Evolutionary conservation across 2,329 filamentous ascomycete genomes (phyloP).

Genomic region (Scytalidium lignicola): DNA sequence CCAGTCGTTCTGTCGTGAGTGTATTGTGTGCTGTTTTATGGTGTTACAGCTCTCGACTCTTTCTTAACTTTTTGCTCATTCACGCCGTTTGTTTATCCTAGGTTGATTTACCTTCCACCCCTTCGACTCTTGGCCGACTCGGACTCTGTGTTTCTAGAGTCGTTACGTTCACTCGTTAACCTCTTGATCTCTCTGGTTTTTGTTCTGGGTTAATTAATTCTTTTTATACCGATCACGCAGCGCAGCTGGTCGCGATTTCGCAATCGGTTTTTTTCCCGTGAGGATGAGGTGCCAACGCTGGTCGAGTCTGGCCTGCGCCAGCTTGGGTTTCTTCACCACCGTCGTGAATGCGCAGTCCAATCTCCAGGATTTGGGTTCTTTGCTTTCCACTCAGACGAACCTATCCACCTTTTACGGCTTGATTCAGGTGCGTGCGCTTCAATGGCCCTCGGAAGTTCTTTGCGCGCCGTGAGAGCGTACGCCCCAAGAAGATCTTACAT

Average conservation of each 20-base stretch:
- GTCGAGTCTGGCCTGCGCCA: constrained; percentile 11
- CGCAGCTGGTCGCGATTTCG: too few relatives aligned
- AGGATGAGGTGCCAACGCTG: constrained; percentile 13
- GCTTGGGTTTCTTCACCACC: constrained; percentile 10
- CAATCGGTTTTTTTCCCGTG: not conserved
- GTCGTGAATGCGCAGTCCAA: constrained; percentile 14
- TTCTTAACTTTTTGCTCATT: too few relatives aligned
- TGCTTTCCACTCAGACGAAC: constrained; percentile 35
- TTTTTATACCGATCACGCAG: too few relatives aligned
- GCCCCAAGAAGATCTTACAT: too few relatives aligned
- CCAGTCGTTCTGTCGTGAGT: too few relatives aligned
- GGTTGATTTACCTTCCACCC: not conserved
- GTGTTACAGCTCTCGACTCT: too few relatives aligned
- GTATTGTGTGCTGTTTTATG: too few relatives aligned
- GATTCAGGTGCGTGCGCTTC: constrained; percentile 32
- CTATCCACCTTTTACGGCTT: constrained; percentile 39
- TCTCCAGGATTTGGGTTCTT: constrained; percentile 32
- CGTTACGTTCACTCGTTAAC: not conserved
- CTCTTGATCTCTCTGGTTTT: not conserved
- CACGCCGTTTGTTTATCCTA: too few relatives aligned
- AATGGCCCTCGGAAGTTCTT: not conserved
- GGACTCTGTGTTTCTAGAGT: not conserved
- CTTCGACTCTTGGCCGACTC: not conserved
- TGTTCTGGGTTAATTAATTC: too few relatives aligned
- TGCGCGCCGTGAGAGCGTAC: not conserved